phyloP scores from a whole-genome alignment of 2,329 filamentous ascomycete genomes.

The Fusarium nematophilum region DNA sequence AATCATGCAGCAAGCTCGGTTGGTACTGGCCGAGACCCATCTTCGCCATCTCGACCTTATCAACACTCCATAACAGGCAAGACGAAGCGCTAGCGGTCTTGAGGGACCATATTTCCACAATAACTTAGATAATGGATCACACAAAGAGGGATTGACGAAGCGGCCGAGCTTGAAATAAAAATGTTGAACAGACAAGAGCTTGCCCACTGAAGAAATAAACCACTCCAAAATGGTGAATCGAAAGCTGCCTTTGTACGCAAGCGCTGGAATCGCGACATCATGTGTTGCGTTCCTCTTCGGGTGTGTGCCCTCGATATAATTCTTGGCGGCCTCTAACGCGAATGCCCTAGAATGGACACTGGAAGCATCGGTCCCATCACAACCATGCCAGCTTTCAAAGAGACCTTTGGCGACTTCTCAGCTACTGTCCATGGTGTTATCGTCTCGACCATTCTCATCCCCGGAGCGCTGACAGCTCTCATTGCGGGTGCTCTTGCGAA shows the following conservation, averaged over 20 bases:
- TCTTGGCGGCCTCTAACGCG: neutral
- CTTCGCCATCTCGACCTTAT: conserved; percentile 16
- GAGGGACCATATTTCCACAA: conserved; percentile 20
- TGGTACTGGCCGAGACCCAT: conserved; percentile 27
- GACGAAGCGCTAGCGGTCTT: conserved; percentile 15
- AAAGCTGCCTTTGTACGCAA: conserved; percentile 44
- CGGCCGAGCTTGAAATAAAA: conserved; percentile 1
- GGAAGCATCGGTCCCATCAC: conserved; percentile 70
- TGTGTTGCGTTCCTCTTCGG: conserved; percentile 49
- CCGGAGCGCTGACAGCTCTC: conserved; percentile 69
- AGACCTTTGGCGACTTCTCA: conserved; percentile 63
- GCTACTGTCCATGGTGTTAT: conserved; percentile 68
- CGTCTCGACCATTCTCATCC: conserved; percentile 69
- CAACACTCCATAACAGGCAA: conserved; percentile 18
- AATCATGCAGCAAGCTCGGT: conserved; percentile 4
- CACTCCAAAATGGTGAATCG: neutral
- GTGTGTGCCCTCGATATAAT: conserved; percentile 18
- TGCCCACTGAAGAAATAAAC: neutral
- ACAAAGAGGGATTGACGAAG: conserved; percentile 23
- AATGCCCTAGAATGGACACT: conserved; percentile 48
- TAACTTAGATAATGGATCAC: conserved; percentile 36
- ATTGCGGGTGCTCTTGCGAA: conserved; percentile 67
- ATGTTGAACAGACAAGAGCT: conserved; percentile 4
- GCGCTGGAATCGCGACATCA: conserved; percentile 45
- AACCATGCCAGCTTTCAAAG: conserved; percentile 64